phyloP scores from a whole-genome alignment of 129 eudicot genomes.

The Pseudognaphalium luteoalbum region DNA sequence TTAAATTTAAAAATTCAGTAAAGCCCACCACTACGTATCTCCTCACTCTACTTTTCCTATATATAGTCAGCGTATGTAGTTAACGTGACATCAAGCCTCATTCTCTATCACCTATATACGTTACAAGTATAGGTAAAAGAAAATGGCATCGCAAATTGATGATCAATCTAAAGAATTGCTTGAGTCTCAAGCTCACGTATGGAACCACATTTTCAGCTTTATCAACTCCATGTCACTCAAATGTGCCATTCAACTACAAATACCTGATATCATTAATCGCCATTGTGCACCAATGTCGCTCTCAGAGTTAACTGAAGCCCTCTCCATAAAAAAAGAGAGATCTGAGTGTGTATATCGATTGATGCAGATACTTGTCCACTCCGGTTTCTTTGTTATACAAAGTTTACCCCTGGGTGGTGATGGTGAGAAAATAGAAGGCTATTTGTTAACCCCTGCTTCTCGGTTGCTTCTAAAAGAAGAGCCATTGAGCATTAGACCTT shows the following conservation, averaged over 20 bases:
- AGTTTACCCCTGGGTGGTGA: too few relatives aligned
- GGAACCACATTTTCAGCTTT: conserved; percentile 35
- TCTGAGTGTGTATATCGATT: conserved; percentile 17
- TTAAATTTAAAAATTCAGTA: too few relatives aligned
- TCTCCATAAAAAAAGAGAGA: conserved; percentile 21
- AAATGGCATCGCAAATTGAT: conserved; percentile 19
- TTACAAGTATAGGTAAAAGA: neutral
- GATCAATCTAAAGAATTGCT: conserved; percentile 28
- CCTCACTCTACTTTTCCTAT: too few relatives aligned
- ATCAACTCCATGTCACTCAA: conserved; percentile 39
- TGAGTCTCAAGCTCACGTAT: conserved; percentile 37
- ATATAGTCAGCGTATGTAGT: too few relatives aligned
- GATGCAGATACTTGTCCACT: conserved; percentile 34
- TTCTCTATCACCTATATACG: too few relatives aligned
- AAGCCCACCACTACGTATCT: too few relatives aligned
- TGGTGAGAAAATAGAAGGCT: conserved; percentile 25
- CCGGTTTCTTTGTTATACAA: conserved; percentile 23
- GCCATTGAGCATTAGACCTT: conserved; percentile 28
- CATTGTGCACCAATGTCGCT: conserved; percentile 34
- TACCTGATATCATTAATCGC: conserved; percentile 43
- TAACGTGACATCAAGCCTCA: too few relatives aligned
- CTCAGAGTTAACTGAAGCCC: conserved; percentile 12
- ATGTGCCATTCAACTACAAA: conserved; percentile 43
- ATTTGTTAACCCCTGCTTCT: conserved; percentile 30
- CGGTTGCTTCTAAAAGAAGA: conserved; percentile 33